A percentile compares a stretch with the other conserved stretches of the same genome.
Conservation (phyloP, 108 stramenopile species). For the Stephanodiscus triporus region DNA sequence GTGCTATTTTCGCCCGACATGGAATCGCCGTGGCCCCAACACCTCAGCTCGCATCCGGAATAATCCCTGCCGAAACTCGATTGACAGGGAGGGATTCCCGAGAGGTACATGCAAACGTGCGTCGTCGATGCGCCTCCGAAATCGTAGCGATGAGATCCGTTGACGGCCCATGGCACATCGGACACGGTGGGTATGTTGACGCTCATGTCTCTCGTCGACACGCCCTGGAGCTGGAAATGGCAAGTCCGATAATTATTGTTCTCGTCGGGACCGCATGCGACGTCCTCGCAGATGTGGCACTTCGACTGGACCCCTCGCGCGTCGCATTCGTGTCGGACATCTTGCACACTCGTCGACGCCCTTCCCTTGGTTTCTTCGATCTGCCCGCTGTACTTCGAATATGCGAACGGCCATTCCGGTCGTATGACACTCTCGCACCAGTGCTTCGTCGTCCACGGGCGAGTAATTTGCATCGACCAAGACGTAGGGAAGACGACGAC, state of each 20-base stretch:
- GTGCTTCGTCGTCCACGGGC: conserved; percentile 60
- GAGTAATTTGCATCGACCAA: conserved; percentile 55
- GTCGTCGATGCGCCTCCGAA: conserved; percentile 62
- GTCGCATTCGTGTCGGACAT: conserved; percentile 73
- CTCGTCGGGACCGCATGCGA: conserved; percentile 53
- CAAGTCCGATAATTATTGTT: conserved; percentile 34
- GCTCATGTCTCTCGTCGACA: conserved; percentile 50
- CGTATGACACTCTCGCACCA: conserved; percentile 63
- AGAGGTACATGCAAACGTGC: conserved; percentile 77
- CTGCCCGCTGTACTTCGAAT: conserved; percentile 70
- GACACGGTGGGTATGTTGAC: conserved; percentile 67
- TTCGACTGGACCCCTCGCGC: conserved; percentile 66
- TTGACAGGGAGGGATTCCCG: conserved; percentile 46
- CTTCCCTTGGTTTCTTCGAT: conserved; percentile 78
- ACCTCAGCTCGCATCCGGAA: conserved; percentile 64
- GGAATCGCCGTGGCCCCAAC: conserved; percentile 65
- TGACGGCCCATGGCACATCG: conserved; percentile 87
- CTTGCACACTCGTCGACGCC: conserved; percentile 65
- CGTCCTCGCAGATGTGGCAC: conserved; percentile 85
- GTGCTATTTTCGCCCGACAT: conserved; percentile 23
- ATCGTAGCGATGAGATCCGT: conserved; percentile 78
- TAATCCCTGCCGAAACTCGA: conserved; percentile 57
- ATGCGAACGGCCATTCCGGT: conserved; percentile 83
- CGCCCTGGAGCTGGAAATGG: conserved; percentile 81
- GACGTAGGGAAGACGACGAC: background rate